A percentile compares a stretch with the other conserved stretches of the same genome.
Conservation (phyloP, 2,329 filamentous ascomycete species). For the Lachnellula subtilissima region DNA sequence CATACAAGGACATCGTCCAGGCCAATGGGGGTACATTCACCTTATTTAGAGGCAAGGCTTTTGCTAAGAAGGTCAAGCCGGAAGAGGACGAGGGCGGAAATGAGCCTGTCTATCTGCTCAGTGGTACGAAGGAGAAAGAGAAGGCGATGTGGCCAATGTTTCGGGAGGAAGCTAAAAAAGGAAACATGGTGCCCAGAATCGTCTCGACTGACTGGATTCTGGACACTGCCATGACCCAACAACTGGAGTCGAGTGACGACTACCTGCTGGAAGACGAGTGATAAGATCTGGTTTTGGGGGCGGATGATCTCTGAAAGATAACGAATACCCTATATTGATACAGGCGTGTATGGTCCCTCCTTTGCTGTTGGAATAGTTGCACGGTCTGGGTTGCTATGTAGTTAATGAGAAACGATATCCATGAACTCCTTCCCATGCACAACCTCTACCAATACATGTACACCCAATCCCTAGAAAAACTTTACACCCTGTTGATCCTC, state of each 20-base stretch:
- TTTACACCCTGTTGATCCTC: conserved; percentile 90
- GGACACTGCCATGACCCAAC: conserved; percentile 82
- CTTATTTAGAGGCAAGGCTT: conserved; percentile 67
- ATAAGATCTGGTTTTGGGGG: not conserved
- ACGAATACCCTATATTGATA: conserved; percentile 8
- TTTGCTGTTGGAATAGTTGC: not conserved
- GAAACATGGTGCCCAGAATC: conserved; percentile 75
- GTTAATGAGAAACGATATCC: not conserved
- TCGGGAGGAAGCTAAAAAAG: conserved; percentile 68
- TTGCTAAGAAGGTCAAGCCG: conserved; percentile 56
- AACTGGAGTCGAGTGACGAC: conserved; percentile 61
- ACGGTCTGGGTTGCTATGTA: not conserved
- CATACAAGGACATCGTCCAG: conserved; percentile 79
- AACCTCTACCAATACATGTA: not conserved
- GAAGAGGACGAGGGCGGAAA: conserved; percentile 56
- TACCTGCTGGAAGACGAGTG: conserved; percentile 41
- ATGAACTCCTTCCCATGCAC: conserved; percentile 7
- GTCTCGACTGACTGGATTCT: conserved; percentile 87
- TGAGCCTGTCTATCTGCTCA: conserved; percentile 80
- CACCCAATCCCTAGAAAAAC: conserved; percentile 63
- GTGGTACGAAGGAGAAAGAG: conserved; percentile 62
- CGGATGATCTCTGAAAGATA: not conserved
- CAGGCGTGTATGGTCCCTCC: not conserved
- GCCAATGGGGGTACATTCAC: conserved; percentile 83
- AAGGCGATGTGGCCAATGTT: conserved; percentile 75